A percentile compares a stretch with the other conserved stretches of the same genome.
phyloP scores from a whole-genome alignment of 2,329 filamentous ascomycete genomes.

The Botrytis tulipae region DNA sequence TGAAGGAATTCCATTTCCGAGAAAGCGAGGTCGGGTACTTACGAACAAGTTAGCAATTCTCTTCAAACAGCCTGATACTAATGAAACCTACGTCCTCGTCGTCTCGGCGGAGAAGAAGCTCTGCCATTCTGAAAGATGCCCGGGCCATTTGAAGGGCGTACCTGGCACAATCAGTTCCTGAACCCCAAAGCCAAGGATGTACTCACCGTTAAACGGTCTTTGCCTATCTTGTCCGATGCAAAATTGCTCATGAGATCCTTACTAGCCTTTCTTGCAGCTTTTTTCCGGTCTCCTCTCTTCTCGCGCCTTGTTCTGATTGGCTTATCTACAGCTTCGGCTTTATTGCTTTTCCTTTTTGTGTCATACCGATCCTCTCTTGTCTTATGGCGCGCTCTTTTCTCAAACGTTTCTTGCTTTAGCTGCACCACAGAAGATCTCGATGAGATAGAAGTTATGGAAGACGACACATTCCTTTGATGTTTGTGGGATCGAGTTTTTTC shows the following conservation, averaged over 20 bases:
- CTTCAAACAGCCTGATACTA: background rate
- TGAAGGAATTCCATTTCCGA: slow-evolving; percentile 50
- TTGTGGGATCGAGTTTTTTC: slow-evolving; percentile 13
- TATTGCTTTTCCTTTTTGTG: slow-evolving; percentile 40
- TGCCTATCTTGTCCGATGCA: slow-evolving; percentile 51
- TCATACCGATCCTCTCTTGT: slow-evolving; percentile 57
- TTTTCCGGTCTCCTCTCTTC: slow-evolving; percentile 27
- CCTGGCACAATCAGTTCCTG: slow-evolving; percentile 34
- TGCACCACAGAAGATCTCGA: background rate
- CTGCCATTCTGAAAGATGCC: slow-evolving; percentile 49
- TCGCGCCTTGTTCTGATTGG: slow-evolving; percentile 26
- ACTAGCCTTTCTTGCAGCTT: slow-evolving; percentile 30
- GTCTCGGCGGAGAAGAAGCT: slow-evolving; percentile 39
- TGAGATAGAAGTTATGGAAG: background rate
- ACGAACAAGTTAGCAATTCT: slow-evolving; percentile 4
- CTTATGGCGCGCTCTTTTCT: slow-evolving; percentile 54
- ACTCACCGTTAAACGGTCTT: slow-evolving; percentile 53
- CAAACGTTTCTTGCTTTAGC: slow-evolving; percentile 34
- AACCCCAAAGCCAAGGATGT: background rate
- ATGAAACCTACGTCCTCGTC: slow-evolving; percentile 41
- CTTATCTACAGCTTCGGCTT: slow-evolving; percentile 25
- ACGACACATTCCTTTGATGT: slow-evolving; percentile 21
- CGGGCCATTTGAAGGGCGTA: slow-evolving; percentile 41
- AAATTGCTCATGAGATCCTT: slow-evolving; percentile 56
- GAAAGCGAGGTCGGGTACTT: slow-evolving; percentile 54